Base-by-base conservation (phyloP, 441 rosid genomes). In the Erysimum pusillum region DNA sequence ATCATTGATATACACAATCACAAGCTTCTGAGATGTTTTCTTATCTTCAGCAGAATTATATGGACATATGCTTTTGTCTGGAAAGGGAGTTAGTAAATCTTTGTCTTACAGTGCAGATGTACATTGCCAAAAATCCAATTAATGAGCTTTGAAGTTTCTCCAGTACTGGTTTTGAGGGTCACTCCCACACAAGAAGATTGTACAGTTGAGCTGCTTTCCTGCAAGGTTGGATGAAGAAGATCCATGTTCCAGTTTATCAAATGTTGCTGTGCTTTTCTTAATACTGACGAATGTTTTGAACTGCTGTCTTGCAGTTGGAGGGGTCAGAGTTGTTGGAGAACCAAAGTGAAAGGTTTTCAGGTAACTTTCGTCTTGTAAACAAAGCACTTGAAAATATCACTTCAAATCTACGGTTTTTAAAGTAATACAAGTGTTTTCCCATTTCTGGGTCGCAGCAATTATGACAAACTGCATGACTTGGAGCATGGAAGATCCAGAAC, bases 381-480 rank as follows among this genome's bases (percentile, higher is more conserved):
- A 35, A 65, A 61, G n/a, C 41, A 61, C 10, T 49, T 46, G 58
- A 7, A 32, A 45, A 54, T 20, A 28, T 1, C 59, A 39, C 49
- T 18, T 69, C 39, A 18, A 58, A 28, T 60, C 61, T 41, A 52
- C 62, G 62, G 78, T 70, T 63, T 22, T 49, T 10, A 25, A 56
- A 34, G 54, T 68, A 61, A 38, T 28, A 9, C 18, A 61, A 53
- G 54, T 52, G 66, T 14, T 41, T 48, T 53, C 49, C 3, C 74
- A 54, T 60, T 56, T 72, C 74, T 70, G 54, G 66, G 20, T 74
- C 36, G 76, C 89, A 93, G 97, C 92, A 15, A 75, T 72, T 58
- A 86, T 93, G 97, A 75, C 61, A 76, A 91, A 90, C 81, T 87
- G 76, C 36, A 87, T 93, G 84, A 86, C 86, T 6, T 93, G 98